Evolutionary conservation across 1,139 yeast genomes (phyloP), one percentile per base, ranked within the genome.

Genomic region (Saccharomyces hybrid): DNA sequence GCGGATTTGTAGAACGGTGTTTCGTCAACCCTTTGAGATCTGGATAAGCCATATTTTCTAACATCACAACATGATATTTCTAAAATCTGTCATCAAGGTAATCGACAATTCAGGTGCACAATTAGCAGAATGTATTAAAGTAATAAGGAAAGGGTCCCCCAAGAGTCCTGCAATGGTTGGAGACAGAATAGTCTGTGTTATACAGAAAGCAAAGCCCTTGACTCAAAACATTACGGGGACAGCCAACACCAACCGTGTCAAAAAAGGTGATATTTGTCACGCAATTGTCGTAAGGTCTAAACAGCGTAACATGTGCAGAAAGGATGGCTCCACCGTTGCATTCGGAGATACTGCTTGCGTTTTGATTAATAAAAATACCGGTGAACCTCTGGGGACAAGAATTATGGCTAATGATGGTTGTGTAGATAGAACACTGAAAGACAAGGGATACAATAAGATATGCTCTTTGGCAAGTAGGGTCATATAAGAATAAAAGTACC

Each of bases 281-380:
- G 99, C 98, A 5, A 91, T 93, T 27, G 88, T 93, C 49, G 98
- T 90, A 25, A 84, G 99, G 70, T 89, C 97, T 2, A 89, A 85
- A 73, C 91, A 93, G 61, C 91, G 90, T 34, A 82, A 84, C 57
- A 81, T 80, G 69, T 54, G 60, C 11, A 82, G 99, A 69, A 79
- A 84, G 2, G 98, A 95, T 68, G 99, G 99, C 2, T 80, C 96
- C 6, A 83, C 83, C 26, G 79, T 93, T 46, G 78, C 89, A 63
- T 93, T 93, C 69, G 97, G 93, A 69, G 99, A 93, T 72, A 93
- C 93, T 71, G 99, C 99, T 0, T 91, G 98, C 75, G 98, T 95
- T 41, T 79, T 93, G 68, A 82, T 93, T 59, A 91, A 93, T 74
- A 90, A 90, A 73, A 80, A 78, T 62, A 85, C 84, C 61, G 89